Percentiles rank a stretch among this genome's conserved stretches.
Evolutionary conservation across 768 basidiomycete species (phyloP).

Genomic region (Phlebiopsis flavidoalba): DNA sequence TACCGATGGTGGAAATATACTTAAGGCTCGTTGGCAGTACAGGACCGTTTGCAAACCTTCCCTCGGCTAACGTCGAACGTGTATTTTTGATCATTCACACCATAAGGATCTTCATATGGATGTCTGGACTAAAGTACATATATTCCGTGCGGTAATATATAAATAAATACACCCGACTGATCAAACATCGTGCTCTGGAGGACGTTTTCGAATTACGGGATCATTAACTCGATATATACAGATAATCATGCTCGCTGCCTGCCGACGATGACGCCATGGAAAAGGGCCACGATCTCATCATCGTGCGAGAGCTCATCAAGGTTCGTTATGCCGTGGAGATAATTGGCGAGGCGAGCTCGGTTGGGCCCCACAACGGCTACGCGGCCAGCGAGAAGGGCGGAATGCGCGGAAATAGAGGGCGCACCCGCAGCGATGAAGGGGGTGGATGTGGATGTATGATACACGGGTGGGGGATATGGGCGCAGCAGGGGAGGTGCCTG

Average conservation of each 20-base stretch:
- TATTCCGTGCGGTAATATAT: too few species aligned
- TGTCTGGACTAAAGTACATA: too few species aligned
- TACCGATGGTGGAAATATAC: too few species aligned
- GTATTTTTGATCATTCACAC: too few species aligned
- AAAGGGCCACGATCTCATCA: neutral
- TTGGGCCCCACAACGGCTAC: too few species aligned
- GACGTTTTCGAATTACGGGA: neutral
- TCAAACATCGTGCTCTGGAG: neutral
- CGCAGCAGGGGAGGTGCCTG: neutral
- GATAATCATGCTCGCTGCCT: neutral
- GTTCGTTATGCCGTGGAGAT: neutral
- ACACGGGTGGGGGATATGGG: neutral
- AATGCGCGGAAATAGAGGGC: neutral
- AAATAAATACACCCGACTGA: too few species aligned
- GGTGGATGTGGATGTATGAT: neutral
- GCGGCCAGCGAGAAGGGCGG: neutral
- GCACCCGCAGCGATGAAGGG: neutral
- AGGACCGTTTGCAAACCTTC: too few species aligned
- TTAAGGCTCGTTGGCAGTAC: too few species aligned
- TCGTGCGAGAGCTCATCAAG: too few species aligned
- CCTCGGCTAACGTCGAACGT: too few species aligned
- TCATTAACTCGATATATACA: neutral
- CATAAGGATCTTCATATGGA: too few species aligned
- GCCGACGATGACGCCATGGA: neutral
- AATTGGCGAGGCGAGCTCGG: neutral